Base-by-base conservation (phyloP, 805 yeast genomes). In the Hermanozyma aechmeae region DNA sequence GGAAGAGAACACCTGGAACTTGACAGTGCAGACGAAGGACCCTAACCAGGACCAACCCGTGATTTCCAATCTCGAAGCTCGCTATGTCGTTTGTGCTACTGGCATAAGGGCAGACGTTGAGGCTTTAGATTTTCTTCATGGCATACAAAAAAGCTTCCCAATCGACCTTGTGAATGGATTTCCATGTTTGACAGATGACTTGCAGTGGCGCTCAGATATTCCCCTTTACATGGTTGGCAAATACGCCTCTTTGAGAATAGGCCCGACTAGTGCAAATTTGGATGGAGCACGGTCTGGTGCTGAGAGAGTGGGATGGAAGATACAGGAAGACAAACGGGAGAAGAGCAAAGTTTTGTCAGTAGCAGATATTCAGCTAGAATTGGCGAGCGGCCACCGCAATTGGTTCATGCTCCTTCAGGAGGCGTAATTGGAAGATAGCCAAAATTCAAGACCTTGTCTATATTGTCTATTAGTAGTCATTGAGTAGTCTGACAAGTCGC, bases 201-300 rank as follows among this genome's bases (percentile, higher is more conserved):
- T 65, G 17, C 65, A 61, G 35, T 64, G 69, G 68, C 52, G 48
- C 28, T 38, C 45, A 1, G 48, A 48, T 7, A 30, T 63, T 3
- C 70, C 69, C 0, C 42, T 65, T 15, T 64, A 53, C 32, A 47
- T 63, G 51, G 39, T 58, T 4, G 71, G 71, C 2, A 60, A 65
- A 34, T 55, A 61, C 33, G 68, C 71, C 0, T 53, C 58, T 25
- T 39, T 65, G 13, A 42, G 54, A 25, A 53, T 60, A 29, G 70
- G 71, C 1, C 70, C 71, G 1, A 56, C 68, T 0, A 53, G 65
- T 13, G 70, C 71, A 2, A 65, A 65, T 31, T 42, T 65, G 24
- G 70, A 62, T 30, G 71, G 71, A 3, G 70, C 68, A 1, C 38
- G 71, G 21, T 35, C 54, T 9, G 67, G 68, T 3, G 68, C 69